Base-by-base conservation (phyloP, 345 rosid genomes). In the Euphorbia tirucalli region DNA sequence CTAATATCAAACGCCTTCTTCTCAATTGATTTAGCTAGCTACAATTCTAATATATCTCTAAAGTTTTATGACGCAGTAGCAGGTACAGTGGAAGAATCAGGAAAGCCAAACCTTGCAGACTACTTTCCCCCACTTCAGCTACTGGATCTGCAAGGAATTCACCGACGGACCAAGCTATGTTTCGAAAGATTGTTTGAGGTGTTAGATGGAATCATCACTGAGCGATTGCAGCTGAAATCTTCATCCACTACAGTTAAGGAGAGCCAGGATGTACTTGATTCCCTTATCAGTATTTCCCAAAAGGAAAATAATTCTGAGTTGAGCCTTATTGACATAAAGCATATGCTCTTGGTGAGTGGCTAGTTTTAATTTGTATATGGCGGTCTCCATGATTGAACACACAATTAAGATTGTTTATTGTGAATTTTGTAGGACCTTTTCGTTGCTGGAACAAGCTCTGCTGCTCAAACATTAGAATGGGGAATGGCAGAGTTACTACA, bases 401-500 rank as follows among this genome's bases (percentile, higher is more conserved):
- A 55, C 1, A 13, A 50, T 55, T 5, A n/a, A 22, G 2, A 22
- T 35, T 35, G 11, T 55, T 13, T 55, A 25, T 55, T 9, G 1
- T 22, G 28, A n/a, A 55, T 55, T n/a, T 57, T 13, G 6, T 39
- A 85, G 85, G 89, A 83, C n/a, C 25, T 84, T 62, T 82, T 85
- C 31, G 10, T 19, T 16, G 89, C 78, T 1, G 89, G 89, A 3
- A 79, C 81, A 11, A 16, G 11, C 52, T 6, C 52, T 6, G 11
- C 52, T 46, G 1, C 52, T 2, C 2, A 46, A 46, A 46, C 52
- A 46, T 2, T 46, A 46, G 19, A 46, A 46, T 46, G 52, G 52
- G 52, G 52, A 46, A 46, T 46, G 52, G 52, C 52, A 46, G 52
- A 46, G 52, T 46, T 46, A 46, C 52, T 46, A 7, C 52, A 16